Percentiles rank a stretch among this genome's conserved stretches.
Conservation (phyloP, 805 yeast species). For the Saccharomycopsis fibuligera region DNA sequence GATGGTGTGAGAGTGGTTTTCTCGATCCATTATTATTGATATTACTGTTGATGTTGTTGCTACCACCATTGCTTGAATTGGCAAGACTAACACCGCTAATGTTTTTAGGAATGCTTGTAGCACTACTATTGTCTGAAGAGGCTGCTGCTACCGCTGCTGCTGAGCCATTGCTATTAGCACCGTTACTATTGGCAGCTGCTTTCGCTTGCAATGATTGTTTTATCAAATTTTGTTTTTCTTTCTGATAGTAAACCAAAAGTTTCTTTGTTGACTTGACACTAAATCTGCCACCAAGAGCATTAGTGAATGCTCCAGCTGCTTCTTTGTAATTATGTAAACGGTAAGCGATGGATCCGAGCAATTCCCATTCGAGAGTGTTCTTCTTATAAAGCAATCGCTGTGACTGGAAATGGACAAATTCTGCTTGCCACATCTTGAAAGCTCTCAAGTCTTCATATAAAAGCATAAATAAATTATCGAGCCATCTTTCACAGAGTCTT, state of each 20-base stretch:
- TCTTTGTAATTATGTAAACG: conserved; percentile 82
- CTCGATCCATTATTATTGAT: conserved; percentile 17
- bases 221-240: conserved; percentile 36
- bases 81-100: too few species aligned
- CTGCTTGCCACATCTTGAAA: conserved; percentile 92
- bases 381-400: conserved; percentile 77
- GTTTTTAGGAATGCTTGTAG: too few species aligned
- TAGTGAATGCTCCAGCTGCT: conserved; percentile 77
- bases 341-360: conserved; percentile 77
- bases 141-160: conserved; percentile 22
- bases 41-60: conserved; percentile 29
- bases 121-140: conserved; percentile 9
- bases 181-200: conserved; percentile 21
- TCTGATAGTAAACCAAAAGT: conserved; percentile 56
- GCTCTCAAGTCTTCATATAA: conserved; percentile 69
- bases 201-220: conserved; percentile 21
- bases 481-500: conserved; percentile 68
- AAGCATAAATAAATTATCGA: conserved; percentile 63
- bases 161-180: conserved; percentile 30
- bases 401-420: conserved; percentile 79
- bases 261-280: conserved; percentile 75
- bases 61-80: too few species aligned
- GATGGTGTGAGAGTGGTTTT: conserved; percentile 24
- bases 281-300: conserved; percentile 67
- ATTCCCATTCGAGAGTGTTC: conserved; percentile 85